Evolutionary conservation across 768 basidiomycete genomes (phyloP).

Genomic region (Lyophyllum semitale): DNA sequence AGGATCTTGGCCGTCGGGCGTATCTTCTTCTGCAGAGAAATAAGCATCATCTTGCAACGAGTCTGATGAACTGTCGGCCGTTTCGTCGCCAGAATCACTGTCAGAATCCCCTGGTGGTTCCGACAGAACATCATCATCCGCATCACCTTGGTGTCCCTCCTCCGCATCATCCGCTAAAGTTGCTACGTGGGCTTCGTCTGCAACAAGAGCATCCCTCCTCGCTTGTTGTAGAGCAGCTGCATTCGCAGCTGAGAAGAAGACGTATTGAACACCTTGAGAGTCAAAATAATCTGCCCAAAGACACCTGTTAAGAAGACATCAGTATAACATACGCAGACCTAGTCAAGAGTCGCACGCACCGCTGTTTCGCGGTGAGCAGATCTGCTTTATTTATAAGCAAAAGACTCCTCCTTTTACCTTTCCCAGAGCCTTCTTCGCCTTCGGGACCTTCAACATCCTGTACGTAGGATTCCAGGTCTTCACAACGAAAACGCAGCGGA

Average conservation of each 20-base stretch:
- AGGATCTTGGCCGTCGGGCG: constrained; percentile 53
- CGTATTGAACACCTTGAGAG: constrained; percentile 69
- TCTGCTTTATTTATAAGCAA: constrained; percentile 96
- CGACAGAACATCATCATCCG: constrained; percentile 8
- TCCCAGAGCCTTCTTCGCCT: constrained; percentile 77
- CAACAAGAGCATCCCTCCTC: constrained; percentile 48
- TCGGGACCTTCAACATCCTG: constrained; percentile 81
- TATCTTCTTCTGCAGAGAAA: constrained; percentile 57
- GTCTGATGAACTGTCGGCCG: constrained; percentile 21
- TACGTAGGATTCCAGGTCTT: constrained; percentile 88
- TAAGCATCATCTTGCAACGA: constrained; percentile 41
- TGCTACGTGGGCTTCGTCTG: constrained; percentile 24
- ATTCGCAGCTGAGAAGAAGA: constrained; percentile 92
- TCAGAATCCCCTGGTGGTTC: constrained; percentile 21
- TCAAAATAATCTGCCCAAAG: constrained; percentile 95
- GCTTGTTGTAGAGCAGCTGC: constrained; percentile 83
- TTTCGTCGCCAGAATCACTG: constrained; percentile 30
- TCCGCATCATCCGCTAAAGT: constrained; percentile 8
- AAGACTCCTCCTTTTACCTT: constrained; percentile 71
- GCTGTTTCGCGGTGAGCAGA: constrained; percentile 81
- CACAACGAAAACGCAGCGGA: constrained; percentile 89
- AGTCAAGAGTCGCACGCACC: constrained; percentile 44
- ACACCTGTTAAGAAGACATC: constrained; percentile 43
- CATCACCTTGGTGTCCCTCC: constrained; percentile 5
- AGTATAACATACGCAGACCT: not conserved